These are phyloP conservation scores for Agarophyton chilense DNA, from an alignment of 23 red algal species.

Conservation along the genomic window DNA sequence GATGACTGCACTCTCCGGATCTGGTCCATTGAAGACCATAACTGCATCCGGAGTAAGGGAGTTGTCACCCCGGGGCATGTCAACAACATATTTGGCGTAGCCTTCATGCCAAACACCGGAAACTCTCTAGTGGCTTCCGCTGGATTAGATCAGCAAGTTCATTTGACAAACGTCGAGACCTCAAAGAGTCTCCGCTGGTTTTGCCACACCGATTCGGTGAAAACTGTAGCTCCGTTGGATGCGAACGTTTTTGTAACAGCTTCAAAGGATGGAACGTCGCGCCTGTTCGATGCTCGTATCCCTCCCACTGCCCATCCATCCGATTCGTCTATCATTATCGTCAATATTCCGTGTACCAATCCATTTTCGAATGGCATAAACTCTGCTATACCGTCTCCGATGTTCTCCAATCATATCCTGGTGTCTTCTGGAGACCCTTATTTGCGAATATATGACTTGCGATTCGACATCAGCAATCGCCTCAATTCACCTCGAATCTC, in stretches of 20 bases:
- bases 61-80: constrained; percentile 33
- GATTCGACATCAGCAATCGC: constrained; percentile 9
- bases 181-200: constrained; percentile 16
- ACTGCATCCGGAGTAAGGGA: not conserved
- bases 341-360: constrained; percentile 19
- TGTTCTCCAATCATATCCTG: constrained; percentile 33
- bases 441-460: constrained; percentile 50
- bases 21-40: constrained; percentile 45
- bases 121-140: constrained; percentile 49
- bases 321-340: constrained; percentile 33
- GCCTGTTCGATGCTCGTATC: constrained; percentile 48
- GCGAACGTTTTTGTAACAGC: constrained; percentile 50
- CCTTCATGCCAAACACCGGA: constrained; percentile 60
- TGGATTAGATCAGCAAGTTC: constrained; percentile 56
- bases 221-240: constrained; percentile 14
- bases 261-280: constrained; percentile 57
- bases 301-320: not conserved
- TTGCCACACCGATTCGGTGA: constrained; percentile 59
- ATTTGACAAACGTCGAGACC: constrained; percentile 37
- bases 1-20: constrained; percentile 76
- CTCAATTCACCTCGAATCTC: constrained; percentile 7
- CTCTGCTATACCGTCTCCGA: constrained; percentile 47
- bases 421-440: constrained; percentile 33
- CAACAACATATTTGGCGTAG: constrained; percentile 68
- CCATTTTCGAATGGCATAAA: constrained; percentile 3